phyloP scores from a whole-genome alignment of 345 rosid genomes.

The Salix suchowensis region DNA sequence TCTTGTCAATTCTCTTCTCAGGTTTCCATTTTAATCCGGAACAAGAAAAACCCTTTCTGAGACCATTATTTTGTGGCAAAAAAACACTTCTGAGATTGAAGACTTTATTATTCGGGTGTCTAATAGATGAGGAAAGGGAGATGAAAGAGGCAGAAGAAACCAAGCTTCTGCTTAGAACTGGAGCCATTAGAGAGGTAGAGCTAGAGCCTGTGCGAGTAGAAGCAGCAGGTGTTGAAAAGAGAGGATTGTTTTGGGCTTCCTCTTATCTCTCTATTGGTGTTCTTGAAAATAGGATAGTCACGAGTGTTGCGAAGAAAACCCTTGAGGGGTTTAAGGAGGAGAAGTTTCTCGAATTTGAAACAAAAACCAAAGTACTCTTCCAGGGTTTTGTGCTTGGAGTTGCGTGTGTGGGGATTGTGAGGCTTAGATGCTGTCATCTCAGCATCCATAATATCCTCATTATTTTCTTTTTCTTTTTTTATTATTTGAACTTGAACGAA shows the following conservation, averaged over 20 bases:
- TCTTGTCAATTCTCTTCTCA: slow-evolving; percentile 42
- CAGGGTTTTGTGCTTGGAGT: slow-evolving; percentile 10
- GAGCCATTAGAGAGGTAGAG: slow-evolving; percentile 48
- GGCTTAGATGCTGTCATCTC: slow-evolving; percentile 55
- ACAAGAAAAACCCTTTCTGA: slow-evolving; percentile 43
- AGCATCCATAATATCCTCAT: slow-evolving; percentile 20
- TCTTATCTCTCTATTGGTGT: neutral
- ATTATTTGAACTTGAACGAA: neutral
- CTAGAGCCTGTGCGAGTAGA: too few species aligned
- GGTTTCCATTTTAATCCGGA: slow-evolving; percentile 55
- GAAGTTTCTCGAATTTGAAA: slow-evolving; percentile 40
- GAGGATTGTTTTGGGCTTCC: neutral
- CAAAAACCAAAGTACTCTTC: neutral
- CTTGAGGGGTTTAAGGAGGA: slow-evolving; percentile 40
- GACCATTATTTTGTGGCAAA: slow-evolving; percentile 34
- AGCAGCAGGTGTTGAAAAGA: neutral
- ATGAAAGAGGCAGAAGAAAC: slow-evolving; percentile 34
- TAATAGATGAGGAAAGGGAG: slow-evolving; percentile 43
- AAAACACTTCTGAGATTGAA: slow-evolving; percentile 39
- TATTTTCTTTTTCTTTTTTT: neutral
- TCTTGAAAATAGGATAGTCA: too few species aligned
- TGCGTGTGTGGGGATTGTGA: slow-evolving; percentile 17
- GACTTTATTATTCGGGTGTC: slow-evolving; percentile 24
- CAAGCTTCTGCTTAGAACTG: slow-evolving; percentile 62
- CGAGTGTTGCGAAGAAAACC: slow-evolving; percentile 28